These are phyloP conservation scores for Zoysia pacifica DNA, from an alignment of 176 grass and related monocot genomes.

Conservation along the genomic window DNA sequence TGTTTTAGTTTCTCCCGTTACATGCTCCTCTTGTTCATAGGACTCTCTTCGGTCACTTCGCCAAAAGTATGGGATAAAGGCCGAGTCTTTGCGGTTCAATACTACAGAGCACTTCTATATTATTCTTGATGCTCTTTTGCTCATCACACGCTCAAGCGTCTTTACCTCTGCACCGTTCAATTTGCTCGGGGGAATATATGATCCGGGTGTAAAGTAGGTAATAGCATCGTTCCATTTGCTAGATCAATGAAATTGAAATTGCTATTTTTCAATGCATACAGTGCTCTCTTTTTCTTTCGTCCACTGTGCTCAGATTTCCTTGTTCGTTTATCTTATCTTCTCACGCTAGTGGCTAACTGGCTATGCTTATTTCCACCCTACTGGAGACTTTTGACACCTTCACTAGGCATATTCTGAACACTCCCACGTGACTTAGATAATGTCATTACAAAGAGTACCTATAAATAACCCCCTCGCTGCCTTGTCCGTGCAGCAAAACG, in stretches of 20 bases:
- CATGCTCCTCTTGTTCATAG: not conserved
- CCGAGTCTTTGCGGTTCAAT: conserved; percentile 36
- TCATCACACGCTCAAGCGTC: conserved; percentile 20
- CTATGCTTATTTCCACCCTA: conserved; percentile 31
- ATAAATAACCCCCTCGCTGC: conserved; percentile 37
- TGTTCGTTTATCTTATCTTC: conserved; percentile 34
- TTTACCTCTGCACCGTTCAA: conserved; percentile 49
- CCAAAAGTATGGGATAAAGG: conserved; percentile 25
- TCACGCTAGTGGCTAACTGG: conserved; percentile 42
- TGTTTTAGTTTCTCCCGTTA: conserved; percentile 14
- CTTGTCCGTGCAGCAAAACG: conserved; percentile 36
- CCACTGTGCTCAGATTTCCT: conserved; percentile 22
- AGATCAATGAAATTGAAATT: conserved; percentile 22
- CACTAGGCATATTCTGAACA: conserved; percentile 35
- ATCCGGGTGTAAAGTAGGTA: conserved; percentile 28
- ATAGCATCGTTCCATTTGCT: conserved; percentile 28
- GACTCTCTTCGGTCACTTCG: not conserved
- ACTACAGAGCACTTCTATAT: conserved; percentile 34
- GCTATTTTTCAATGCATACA: conserved; percentile 9
- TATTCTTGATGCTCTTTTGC: conserved; percentile 40
- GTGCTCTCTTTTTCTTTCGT: conserved; percentile 12
- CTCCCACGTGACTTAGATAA: not conserved
- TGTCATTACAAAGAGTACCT: conserved; percentile 27
- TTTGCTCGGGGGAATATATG: conserved; percentile 47
- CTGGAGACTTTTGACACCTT: conserved; percentile 20